These are phyloP conservation scores for Angomonas ambiguus DNA, from an alignment of 208 protist genomes.

Conservation along the genomic window DNA sequence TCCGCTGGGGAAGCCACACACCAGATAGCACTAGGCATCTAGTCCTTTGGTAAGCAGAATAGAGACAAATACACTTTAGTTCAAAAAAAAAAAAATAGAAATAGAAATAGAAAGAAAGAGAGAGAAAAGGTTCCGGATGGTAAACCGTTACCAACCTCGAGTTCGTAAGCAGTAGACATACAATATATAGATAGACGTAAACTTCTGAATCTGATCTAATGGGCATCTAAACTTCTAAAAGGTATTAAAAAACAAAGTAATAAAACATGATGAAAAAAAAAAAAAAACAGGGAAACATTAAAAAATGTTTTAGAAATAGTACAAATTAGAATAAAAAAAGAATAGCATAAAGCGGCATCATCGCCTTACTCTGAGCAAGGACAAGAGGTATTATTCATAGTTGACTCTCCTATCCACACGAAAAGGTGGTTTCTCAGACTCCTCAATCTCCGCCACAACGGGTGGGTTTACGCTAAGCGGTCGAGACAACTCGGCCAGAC, in stretches of 20 bases:
- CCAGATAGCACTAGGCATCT: constrained; percentile 28
- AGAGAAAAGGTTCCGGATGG: not conserved
- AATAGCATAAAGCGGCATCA: not conserved
- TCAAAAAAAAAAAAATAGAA: not conserved
- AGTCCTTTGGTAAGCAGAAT: not conserved
- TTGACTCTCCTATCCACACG: constrained; percentile 40
- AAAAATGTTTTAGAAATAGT: constrained; percentile 10
- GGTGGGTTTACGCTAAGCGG: constrained; percentile 44
- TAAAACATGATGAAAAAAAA: constrained; percentile 3
- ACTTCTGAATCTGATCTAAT: not conserved
- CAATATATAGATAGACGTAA: not conserved
- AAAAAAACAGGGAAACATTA: constrained; percentile 4
- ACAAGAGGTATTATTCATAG: constrained; percentile 11
- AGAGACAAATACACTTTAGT: not conserved
- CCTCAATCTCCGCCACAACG: constrained; percentile 22
- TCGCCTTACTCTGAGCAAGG: not conserved
- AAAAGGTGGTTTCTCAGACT: constrained; percentile 38
- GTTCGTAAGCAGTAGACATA: not conserved
- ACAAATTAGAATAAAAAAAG: constrained; percentile 7
- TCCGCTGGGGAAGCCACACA: constrained; percentile 42
- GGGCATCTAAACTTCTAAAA: constrained; percentile 9
- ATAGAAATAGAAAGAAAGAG: not conserved
- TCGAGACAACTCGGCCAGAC: constrained; percentile 39
- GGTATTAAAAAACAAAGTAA: constrained; percentile 7
- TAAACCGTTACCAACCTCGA: no score